phyloP scores from a whole-genome alignment of 331 rosid species.

The Quercus phellos region DNA sequence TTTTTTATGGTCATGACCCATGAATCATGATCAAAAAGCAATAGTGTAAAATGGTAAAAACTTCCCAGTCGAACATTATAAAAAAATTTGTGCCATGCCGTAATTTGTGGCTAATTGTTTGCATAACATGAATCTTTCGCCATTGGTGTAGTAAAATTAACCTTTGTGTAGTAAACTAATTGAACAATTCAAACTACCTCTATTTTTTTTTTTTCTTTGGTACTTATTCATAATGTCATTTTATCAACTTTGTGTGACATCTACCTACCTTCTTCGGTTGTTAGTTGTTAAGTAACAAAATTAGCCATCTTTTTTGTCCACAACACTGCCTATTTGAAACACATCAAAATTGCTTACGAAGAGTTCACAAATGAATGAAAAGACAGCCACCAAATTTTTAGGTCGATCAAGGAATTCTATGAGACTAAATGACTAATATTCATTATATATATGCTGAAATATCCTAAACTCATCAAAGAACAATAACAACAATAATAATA shows the following conservation, averaged over 20 bases:
- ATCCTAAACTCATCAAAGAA: too few relatives aligned
- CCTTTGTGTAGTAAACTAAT: not conserved
- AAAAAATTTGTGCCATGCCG: not conserved
- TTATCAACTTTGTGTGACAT: slow-evolving; percentile 10
- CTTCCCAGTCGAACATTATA: not conserved
- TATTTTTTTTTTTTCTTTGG: not conserved
- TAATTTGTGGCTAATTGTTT: slow-evolving; percentile 17
- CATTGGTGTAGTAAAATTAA: not conserved
- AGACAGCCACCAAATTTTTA: slow-evolving; percentile 2
- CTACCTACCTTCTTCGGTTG: slow-evolving; percentile 9
- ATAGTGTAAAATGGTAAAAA: not conserved
- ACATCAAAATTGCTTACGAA: too few relatives aligned
- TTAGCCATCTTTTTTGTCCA: not conserved
- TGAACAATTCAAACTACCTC: not conserved
- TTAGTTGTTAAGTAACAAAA: slow-evolving; percentile 19
- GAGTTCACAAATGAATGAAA: not conserved
- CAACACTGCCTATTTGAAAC: not conserved
- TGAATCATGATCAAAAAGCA: not conserved
- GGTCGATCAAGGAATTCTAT: too few relatives aligned
- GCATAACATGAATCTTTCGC: not conserved
- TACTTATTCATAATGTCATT: not conserved
- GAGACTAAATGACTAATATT: too few relatives aligned
- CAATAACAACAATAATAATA: too few relatives aligned
- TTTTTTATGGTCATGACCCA: not conserved
- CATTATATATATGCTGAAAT: too few relatives aligned